Conservation (phyloP, 352 stramenopile species). For the Pythium aquatile region DNA sequence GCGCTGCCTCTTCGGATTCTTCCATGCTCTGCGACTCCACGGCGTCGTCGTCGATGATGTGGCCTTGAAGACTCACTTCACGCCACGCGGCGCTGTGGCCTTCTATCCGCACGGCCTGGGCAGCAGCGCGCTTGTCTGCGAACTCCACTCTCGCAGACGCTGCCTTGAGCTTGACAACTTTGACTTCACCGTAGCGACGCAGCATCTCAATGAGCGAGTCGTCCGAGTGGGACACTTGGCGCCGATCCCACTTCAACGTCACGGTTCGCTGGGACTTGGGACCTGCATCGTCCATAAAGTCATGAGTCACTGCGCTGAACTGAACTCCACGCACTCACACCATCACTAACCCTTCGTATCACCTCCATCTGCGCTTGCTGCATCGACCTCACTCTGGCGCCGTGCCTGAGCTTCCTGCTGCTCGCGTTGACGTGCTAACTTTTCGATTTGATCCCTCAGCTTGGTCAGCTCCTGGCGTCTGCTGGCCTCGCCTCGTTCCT, state of each 20-base stretch:
- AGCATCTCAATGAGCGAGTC: constrained; percentile 63
- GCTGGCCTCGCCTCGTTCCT: constrained; percentile 17
- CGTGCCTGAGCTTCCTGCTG: constrained; percentile 46
- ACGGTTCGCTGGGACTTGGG: constrained; percentile 71
- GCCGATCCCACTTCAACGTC: constrained; percentile 77
- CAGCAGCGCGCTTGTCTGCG: constrained; percentile 39
- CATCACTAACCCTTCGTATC: constrained; percentile 1
- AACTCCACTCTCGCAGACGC: constrained; percentile 73
- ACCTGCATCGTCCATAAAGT: constrained; percentile 4
- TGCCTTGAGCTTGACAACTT: constrained; percentile 66
- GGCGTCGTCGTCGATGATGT: constrained; percentile 64
- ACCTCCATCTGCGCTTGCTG: constrained; percentile 21
- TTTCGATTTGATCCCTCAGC: constrained; percentile 42
- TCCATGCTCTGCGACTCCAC: constrained; percentile 7
- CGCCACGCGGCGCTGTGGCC: constrained; percentile 67
- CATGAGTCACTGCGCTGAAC: not conserved
- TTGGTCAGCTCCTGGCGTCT: constrained; percentile 50
- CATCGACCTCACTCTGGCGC: constrained; percentile 31
- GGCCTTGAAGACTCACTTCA: constrained; percentile 68
- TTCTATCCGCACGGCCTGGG: constrained; percentile 62
- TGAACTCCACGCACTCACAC: not conserved
- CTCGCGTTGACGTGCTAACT: constrained; percentile 48
- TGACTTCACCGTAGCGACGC: constrained; percentile 62
- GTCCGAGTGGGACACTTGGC: constrained; percentile 67
- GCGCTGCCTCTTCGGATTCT: constrained; percentile 12